phyloP scores from a whole-genome alignment of 2,329 filamentous ascomycete genomes.

The Elsinoe australis region DNA sequence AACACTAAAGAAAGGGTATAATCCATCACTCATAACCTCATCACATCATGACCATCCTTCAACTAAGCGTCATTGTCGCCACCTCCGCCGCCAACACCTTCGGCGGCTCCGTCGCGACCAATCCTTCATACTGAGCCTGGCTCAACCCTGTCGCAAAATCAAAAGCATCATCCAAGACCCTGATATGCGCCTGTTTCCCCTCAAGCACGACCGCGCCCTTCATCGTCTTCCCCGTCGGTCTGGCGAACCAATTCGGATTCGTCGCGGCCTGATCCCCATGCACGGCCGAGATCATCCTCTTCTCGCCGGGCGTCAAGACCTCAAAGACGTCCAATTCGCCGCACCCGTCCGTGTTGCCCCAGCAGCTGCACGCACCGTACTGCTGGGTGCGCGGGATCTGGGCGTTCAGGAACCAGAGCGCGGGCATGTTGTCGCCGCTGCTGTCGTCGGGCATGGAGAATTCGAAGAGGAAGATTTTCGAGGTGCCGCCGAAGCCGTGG shows the following conservation, averaged over 20 bases:
- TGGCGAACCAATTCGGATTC: conserved; percentile 15
- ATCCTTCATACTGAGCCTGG: neutral
- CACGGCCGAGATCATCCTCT: conserved; percentile 11
- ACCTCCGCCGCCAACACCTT: neutral
- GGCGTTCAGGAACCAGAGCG: conserved; percentile 17
- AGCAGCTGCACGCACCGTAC: conserved; percentile 16
- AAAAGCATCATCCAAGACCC: conserved; percentile 10
- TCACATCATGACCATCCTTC: neutral
- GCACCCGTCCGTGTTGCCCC: conserved; percentile 18
- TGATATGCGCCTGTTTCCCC: conserved; percentile 10
- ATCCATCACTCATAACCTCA: neutral
- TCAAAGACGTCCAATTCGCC: conserved; percentile 17
- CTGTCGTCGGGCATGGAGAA: conserved; percentile 17
- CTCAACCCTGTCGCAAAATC: conserved; percentile 15
- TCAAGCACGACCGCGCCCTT: conserved; percentile 15
- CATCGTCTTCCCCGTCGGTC: conserved; percentile 13
- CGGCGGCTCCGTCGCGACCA: conserved; percentile 8
- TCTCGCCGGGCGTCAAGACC: conserved; percentile 10
- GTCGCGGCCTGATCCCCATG: conserved; percentile 17
- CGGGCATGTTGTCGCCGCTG: conserved; percentile 11
- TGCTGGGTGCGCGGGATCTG: conserved; percentile 18
- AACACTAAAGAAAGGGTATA: neutral
- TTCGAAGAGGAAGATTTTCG: conserved; percentile 18
- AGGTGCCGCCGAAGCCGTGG: conserved; percentile 17
- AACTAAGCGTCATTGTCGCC: conserved; percentile 6